These are phyloP conservation scores for Eragrostis tef DNA, from an alignment of 202 grass and related monocot species.

Conservation along the genomic window DNA sequence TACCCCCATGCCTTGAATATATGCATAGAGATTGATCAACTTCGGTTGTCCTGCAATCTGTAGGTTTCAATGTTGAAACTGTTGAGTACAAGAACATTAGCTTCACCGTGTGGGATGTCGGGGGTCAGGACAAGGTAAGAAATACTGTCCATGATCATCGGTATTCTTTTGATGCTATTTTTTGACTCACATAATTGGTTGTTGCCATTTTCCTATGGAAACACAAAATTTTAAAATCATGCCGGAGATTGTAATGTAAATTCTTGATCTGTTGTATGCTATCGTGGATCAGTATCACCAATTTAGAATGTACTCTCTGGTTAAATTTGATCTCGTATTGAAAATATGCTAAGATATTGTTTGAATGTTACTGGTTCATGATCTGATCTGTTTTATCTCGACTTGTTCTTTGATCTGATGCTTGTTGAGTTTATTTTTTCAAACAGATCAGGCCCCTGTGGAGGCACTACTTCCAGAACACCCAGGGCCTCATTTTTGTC, in stretches of 20 bases:
- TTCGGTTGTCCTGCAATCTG: not conserved
- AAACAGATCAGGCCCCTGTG: conserved; percentile 90
- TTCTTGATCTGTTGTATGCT: not conserved
- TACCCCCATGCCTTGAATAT: not conserved
- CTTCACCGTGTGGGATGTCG: conserved; percentile 89
- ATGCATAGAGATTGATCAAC: not conserved
- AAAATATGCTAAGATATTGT: not conserved
- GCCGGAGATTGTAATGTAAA: not conserved
- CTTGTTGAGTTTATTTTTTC: not conserved
- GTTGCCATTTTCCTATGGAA: not conserved
- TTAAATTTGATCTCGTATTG: not conserved
- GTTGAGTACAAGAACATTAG: conserved; percentile 93
- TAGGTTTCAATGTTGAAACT: conserved; percentile 90
- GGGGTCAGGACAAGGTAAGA: conserved; percentile 80
- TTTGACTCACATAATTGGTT: not conserved
- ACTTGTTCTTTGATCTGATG: not conserved
- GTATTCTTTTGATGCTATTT: not conserved
- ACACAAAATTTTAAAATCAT: not conserved
- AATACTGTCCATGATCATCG: not conserved
- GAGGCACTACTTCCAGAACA: conserved; percentile 99
- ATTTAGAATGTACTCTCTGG: not conserved
- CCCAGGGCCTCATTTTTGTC: conserved; percentile 98
- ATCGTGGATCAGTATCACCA: not conserved
- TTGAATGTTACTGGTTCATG: not conserved
- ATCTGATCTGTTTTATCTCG: not conserved